Evolutionary conservation across 495 filamentous ascomycete genomes (phyloP), one percentile per base, ranked within the genome.

Genomic region (Podospora bellae-mahoneyi): DNA sequence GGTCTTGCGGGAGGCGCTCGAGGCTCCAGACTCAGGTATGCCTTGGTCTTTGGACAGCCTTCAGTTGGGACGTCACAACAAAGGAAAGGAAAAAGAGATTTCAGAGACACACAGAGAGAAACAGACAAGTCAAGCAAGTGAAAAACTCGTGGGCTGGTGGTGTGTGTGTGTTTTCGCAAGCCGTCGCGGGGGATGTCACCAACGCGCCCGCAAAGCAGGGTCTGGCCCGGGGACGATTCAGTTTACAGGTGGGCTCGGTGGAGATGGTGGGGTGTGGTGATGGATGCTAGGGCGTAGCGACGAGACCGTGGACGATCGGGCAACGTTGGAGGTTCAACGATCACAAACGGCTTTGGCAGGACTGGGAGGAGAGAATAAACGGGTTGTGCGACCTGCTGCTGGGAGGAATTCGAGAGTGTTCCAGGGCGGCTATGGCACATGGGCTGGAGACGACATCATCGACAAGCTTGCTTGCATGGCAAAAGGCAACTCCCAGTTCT

Each of bases 391-490:
- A 48, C 39, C 13, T 48, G 39, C 5, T 13, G 9, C 39, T 48
- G 39, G 13, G 39, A 48, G 39, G 39, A 16, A 13, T 48, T 48
- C 39, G 39, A 48, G 39, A 48, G 39, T 10, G 6, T 48, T 48
- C 39, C 13, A 48, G 39, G 39, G 39, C 39, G 15, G 39, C 39
- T 48, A 48, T 16, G 39, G 39, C 39, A 48, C 39, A 48, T 48
- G 39, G 39, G 15, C 15, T 13, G 39, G 39, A 18, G 39, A 39
- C 61, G n/a, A 44, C 61, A 63, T 63, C 61, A 48, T 63, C 61
- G 28, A 44, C 61, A 63, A 63, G 61, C 61, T 63, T 32, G 27
- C 30, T 44, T 44, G 27, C 61, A 28, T 61, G 59, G 16, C 27
- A 18, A 27, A 7, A 32, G 58, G 59, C 59, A 61, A 18, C 20